These are phyloP conservation scores for Colletotrichum melonis DNA, from an alignment of 2,329 filamentous ascomycete genomes.

Conservation along the genomic window DNA sequence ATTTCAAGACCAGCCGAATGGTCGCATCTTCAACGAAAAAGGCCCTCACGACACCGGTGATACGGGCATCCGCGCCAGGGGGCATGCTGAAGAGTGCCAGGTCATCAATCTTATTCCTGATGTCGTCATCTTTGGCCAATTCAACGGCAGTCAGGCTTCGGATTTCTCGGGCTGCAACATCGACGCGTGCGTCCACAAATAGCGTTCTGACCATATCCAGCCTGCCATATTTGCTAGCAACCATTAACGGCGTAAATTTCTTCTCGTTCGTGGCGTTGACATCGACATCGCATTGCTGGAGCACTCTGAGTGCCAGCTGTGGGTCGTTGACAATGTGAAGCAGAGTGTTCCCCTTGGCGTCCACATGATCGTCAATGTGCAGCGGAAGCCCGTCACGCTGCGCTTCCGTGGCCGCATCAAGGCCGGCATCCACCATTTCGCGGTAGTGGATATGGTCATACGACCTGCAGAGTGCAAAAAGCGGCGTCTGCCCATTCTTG, in stretches of 20 bases:
- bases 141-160: conserved; percentile 94
- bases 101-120: conserved; percentile 96
- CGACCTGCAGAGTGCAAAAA: conserved; percentile 94
- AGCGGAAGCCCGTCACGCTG: conserved; percentile 85
- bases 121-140: conserved; percentile 96
- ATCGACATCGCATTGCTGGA: conserved; percentile 91
- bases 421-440: conserved; percentile 85
- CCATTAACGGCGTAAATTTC: conserved; percentile 95
- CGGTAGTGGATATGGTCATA: conserved; percentile 93
- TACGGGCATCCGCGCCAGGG: conserved; percentile 79
- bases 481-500: conserved; percentile 96
- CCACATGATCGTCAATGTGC: conserved; percentile 92
- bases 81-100: conserved; percentile 84
- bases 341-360: conserved; percentile 91
- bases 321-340: conserved; percentile 95
- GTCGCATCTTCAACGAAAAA: conserved; percentile 98
- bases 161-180: conserved; percentile 84
- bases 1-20: conserved; percentile 92
- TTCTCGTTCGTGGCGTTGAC: conserved; percentile 96
- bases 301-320: conserved; percentile 77
- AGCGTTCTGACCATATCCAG: conserved; percentile 92
- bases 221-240: conserved; percentile 97
- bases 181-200: conserved; percentile 88
- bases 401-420: conserved; percentile 77
- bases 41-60: conserved; percentile 91